Conservation (phyloP, 2,329 filamentous ascomycete genomes). For the Epicoccum sorghinum region DNA sequence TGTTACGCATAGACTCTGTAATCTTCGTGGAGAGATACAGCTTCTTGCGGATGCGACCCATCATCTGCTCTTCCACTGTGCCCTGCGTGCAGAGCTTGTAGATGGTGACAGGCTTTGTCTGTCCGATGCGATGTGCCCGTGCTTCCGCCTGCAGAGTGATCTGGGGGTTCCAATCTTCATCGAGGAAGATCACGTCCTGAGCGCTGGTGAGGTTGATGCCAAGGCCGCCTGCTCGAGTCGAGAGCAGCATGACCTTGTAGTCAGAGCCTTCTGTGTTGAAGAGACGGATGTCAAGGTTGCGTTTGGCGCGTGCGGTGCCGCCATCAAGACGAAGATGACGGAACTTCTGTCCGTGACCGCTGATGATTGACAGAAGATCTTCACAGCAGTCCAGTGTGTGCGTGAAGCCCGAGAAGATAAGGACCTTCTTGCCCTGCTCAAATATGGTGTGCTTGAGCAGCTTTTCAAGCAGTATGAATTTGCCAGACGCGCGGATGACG, state of each 20-base stretch:
- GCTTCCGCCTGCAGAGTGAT: conserved; percentile 61
- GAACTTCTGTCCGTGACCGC: conserved; percentile 50
- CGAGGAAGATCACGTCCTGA: conserved; percentile 62
- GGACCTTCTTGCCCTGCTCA: conserved; percentile 58
- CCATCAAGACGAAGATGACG: conserved; percentile 60
- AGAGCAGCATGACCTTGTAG: conserved; percentile 62
- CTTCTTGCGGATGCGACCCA: conserved; percentile 65
- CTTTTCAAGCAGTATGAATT: conserved; percentile 62
- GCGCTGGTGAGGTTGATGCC: conserved; percentile 62
- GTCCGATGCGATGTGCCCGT: conserved; percentile 61
- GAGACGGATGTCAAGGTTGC: conserved; percentile 60
- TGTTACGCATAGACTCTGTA: conserved; percentile 63
- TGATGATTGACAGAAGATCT: conserved; percentile 55
- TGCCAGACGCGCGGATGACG: conserved; percentile 59
- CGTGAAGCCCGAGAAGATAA: conserved; percentile 64
- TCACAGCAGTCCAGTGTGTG: conserved; percentile 59
- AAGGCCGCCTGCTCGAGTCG: conserved; percentile 61
- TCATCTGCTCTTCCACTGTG: conserved; percentile 65
- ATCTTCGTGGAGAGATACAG: conserved; percentile 66
- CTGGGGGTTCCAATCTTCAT: conserved; percentile 63
- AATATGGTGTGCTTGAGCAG: conserved; percentile 57
- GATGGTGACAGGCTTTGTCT: conserved; percentile 60
- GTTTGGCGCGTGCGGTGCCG: conserved; percentile 53
- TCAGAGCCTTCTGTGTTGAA: conserved; percentile 56
- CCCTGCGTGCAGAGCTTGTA: conserved; percentile 64